Base-by-base conservation (phyloP, 2,329 filamentous ascomycete species). In the Aspergillus fischeri region DNA sequence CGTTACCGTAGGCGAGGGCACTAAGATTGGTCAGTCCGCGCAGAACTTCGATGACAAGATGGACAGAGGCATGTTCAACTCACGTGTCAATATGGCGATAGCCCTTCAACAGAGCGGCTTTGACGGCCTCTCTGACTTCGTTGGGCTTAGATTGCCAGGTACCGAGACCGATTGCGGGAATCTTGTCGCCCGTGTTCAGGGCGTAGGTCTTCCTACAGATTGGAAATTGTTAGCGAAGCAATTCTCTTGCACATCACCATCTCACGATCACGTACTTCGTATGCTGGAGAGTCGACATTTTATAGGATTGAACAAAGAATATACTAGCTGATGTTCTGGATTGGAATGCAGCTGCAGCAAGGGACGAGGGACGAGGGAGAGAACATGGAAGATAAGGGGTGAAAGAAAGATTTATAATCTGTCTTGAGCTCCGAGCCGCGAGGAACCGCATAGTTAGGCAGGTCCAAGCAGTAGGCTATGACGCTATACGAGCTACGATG, bases 41-140 rank as follows among this genome's bases (percentile, higher is more conserved):
- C n/a, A 35, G 14, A 20, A 4, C 6, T 21, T 14, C 14, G 3
- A 7, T 17, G 5, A n/a, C 17, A 25, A 6, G 45, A 20, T 11
- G 3, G 52, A 54, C 3, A 4, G 3, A 25, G 10, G 2, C 4
- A 41, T 7, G 10, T 38, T 24, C 4, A 54, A 72, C 70, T 52
- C 75, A 78, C 51, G 80, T 81, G 63, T 83, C 82, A 57, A 85
- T 83, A 68, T 84, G 82, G 44, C 81, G 74, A 68, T 83, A 84
- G 11, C 82, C 82, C 35, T 73, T 73, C 62, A 80, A 72, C 49
- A 84, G 65, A 32, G 78, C 79, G 38, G 78, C 71, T 52, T 73
- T 72, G 41, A 83, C 81, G 7, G 80, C 80, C 53, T 73, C 75
- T 9, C 72, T 68, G 62, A 82, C 80, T 65, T 83, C 79, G 45